Conservation (phyloP, 2,329 filamentous ascomycete species). For the Aspergillus sp. region DNA sequence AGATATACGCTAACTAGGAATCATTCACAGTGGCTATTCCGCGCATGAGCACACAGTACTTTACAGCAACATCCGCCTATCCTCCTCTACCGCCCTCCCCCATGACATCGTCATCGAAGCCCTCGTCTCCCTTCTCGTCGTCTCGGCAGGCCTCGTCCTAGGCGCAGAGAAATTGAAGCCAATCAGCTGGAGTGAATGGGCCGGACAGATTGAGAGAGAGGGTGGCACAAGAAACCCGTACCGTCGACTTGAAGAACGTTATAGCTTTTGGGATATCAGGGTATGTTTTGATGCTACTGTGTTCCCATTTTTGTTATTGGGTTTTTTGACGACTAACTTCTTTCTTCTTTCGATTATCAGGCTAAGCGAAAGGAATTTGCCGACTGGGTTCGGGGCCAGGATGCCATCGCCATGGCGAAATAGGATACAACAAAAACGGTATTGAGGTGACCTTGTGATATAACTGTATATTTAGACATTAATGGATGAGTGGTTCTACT, state of each 20-base stretch:
- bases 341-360: conserved; percentile 21
- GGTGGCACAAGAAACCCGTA: conserved; percentile 73
- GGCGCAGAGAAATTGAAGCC: conserved; percentile 75
- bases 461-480: not conserved
- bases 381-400: conserved; percentile 58
- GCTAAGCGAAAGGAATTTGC: conserved; percentile 70
- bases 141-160: conserved; percentile 78
- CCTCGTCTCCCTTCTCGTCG: conserved; percentile 69
- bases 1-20: not conserved
- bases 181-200: conserved; percentile 80
- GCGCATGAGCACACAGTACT: conserved; percentile 85
- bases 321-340: conserved; percentile 8
- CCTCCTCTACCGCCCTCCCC: conserved; percentile 56
- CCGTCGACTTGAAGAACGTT: conserved; percentile 68
- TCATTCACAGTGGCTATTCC: conserved; percentile 74
- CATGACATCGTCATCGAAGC: conserved; percentile 86
- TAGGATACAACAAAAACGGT: too few species aligned
- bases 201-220: conserved; percentile 64
- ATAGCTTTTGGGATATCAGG: conserved; percentile 83
- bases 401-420: conserved; percentile 7
- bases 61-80: conserved; percentile 52
- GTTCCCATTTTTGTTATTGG: not conserved
- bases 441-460: too few species aligned
- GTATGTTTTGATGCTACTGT: conserved; percentile 39
- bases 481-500: not conserved